phyloP scores from a whole-genome alignment of 2,329 filamentous ascomycete species.

The Chrysosporium keratinophilum region DNA sequence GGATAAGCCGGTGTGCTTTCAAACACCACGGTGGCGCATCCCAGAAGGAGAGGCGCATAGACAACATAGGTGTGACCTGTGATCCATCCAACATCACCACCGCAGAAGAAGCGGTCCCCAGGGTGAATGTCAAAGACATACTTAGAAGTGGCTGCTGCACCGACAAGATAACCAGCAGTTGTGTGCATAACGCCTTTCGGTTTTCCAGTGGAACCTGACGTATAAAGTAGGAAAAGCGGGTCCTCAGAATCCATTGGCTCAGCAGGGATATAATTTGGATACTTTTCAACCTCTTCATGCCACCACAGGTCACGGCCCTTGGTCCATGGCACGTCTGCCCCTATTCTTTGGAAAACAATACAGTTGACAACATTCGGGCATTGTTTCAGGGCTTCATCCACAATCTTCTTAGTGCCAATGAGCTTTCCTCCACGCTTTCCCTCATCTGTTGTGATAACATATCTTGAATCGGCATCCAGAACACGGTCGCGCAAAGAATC shows the following conservation, averaged over 20 bases:
- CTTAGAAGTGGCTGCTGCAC: conserved; percentile 87
- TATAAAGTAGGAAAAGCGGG: conserved; percentile 94
- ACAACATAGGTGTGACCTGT: conserved; percentile 98
- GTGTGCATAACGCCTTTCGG: conserved; percentile 99
- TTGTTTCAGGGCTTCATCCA: conserved; percentile 93
- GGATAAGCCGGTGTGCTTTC: conserved; percentile 97
- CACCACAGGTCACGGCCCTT: conserved; percentile 87
- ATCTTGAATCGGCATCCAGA: conserved; percentile 77
- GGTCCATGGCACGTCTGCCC: conserved; percentile 84
- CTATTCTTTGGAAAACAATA: conserved; percentile 90
- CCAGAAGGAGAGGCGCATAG: conserved; percentile 85
- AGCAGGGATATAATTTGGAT: conserved; percentile 81
- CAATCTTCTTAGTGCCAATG: conserved; percentile 97
- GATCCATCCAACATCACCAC: conserved; percentile 97
- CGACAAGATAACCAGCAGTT: conserved; percentile 87
- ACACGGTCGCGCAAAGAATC: conserved; percentile 94
- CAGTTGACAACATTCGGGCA: conserved; percentile 79
- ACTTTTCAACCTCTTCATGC: conserved; percentile 98
- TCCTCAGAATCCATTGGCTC: conserved; percentile 89
- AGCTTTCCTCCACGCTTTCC: conserved; percentile 95
- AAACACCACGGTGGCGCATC: conserved; percentile 90
- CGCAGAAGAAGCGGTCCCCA: conserved; percentile 89
- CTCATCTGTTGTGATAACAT: conserved; percentile 95
- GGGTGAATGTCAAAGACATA: conserved; percentile 98
- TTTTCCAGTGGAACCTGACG: conserved; percentile 94